These are phyloP conservation scores for Barbarea vulgaris DNA, from an alignment of 345 rosid genomes.

Conservation along the genomic window DNA sequence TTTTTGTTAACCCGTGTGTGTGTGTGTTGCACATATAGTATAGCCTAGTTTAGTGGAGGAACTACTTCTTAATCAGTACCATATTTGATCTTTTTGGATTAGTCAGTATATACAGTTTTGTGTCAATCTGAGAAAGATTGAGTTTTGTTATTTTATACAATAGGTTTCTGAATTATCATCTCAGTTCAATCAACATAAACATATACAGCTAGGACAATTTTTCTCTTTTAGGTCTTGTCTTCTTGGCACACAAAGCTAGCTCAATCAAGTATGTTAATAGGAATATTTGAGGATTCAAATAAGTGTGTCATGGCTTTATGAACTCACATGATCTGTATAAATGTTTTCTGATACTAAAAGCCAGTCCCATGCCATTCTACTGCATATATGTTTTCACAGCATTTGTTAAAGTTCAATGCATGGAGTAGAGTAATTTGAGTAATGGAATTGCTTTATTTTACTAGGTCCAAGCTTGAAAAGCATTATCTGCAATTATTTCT, in stretches of 20 bases:
- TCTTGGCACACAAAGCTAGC: neutral
- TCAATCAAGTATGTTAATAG: neutral
- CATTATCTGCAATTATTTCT: slow-evolving; percentile 27
- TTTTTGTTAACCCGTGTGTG: too few species aligned
- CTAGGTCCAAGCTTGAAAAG: slow-evolving; percentile 26
- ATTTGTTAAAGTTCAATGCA: slow-evolving; percentile 17
- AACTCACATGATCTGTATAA: slow-evolving; percentile 1
- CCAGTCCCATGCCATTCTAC: slow-evolving; percentile 10
- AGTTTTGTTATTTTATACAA: neutral
- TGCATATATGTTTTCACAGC: neutral
- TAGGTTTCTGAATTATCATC: neutral
- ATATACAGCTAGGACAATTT: neutral
- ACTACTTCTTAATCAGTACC: neutral
- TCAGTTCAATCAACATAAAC: slow-evolving; percentile 1
- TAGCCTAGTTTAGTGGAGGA: too few species aligned
- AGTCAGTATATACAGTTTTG: neutral
- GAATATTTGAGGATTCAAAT: neutral
- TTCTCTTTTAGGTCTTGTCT: neutral
- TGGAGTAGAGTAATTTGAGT: slow-evolving; percentile 12
- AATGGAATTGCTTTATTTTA: slow-evolving; percentile 21
- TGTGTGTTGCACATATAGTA: too few species aligned
- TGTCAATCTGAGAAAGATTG: neutral
- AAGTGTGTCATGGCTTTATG: neutral
- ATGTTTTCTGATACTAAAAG: slow-evolving; percentile 12
- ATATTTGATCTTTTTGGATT: neutral